phyloP scores from a whole-genome alignment of 1,139 yeast genomes.

The Candida mesenterica region DNA sequence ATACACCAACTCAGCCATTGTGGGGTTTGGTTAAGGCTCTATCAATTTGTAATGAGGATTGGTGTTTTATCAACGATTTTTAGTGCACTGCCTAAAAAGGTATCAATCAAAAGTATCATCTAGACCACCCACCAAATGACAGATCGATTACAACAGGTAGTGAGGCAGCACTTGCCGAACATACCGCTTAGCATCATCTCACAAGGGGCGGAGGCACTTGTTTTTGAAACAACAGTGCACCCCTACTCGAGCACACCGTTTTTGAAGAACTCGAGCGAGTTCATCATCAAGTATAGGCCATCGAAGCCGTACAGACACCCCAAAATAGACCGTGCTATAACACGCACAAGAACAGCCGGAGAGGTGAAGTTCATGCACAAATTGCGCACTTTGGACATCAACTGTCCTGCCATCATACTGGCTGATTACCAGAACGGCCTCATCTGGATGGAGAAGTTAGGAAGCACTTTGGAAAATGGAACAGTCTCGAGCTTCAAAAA shows the following conservation, averaged over 20 bases:
- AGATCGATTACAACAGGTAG: constrained; percentile 8
- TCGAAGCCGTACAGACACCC: constrained; percentile 89
- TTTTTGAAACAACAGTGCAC: constrained; percentile 61
- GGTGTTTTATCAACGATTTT: not conserved
- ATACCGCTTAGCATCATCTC: constrained; percentile 59
- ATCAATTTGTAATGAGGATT: not conserved
- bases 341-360: constrained; percentile 76
- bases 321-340: constrained; percentile 68
- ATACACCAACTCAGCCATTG: constrained; percentile 22
- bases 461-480: constrained; percentile 47
- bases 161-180: constrained; percentile 35
- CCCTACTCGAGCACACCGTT: constrained; percentile 58
- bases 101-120: too few relatives aligned
- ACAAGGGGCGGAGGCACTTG: constrained; percentile 96
- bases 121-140: too few relatives aligned
- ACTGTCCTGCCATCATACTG: constrained; percentile 67
- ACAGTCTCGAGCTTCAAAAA: constrained; percentile 62
- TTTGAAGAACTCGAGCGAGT: constrained; percentile 30
- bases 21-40: constrained; percentile 3
- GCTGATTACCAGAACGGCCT: constrained; percentile 77
- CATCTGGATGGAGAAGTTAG: constrained; percentile 85
- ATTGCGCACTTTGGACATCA: constrained; percentile 52
- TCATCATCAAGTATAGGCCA: constrained; percentile 83
- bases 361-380: constrained; percentile 78
- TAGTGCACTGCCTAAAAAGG: not conserved